These are phyloP conservation scores for Mortierella sp. DNA, from an alignment of 371 early-diverging fungal genomes.

Conservation along the genomic window DNA sequence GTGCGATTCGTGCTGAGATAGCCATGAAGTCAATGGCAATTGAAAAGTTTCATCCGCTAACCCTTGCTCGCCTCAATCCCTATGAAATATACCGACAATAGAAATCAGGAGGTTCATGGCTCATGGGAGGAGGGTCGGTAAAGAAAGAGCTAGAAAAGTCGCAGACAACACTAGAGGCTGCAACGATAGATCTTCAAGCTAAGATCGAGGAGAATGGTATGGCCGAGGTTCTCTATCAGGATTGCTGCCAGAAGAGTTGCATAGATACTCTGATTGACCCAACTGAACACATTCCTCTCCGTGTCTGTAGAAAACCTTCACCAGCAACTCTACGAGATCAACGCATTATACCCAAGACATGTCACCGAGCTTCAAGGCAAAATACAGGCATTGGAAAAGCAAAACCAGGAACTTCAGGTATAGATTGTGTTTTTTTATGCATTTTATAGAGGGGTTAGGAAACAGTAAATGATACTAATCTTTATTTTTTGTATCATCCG, in stretches of 20 bases:
- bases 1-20: not conserved
- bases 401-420: slow-evolving; percentile 66
- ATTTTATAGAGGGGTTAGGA: not conserved
- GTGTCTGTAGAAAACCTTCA: slow-evolving; percentile 62
- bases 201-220: slow-evolving; percentile 78
- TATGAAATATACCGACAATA: not conserved
- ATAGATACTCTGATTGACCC: not conserved
- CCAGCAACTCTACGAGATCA: slow-evolving; percentile 66
- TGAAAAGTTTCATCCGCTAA: not conserved
- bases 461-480: not conserved
- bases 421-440: not conserved
- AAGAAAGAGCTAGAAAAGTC: slow-evolving; percentile 76
- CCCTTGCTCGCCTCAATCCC: not conserved
- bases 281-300: not conserved
- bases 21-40: not conserved
- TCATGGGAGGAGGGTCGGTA: slow-evolving; percentile 68
- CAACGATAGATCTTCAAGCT: slow-evolving; percentile 65
- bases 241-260: not conserved
- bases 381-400: slow-evolving; percentile 70
- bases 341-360: slow-evolving; percentile 67
- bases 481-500: not conserved
- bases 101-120: slow-evolving; percentile 58
- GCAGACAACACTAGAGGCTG: slow-evolving; percentile 67
- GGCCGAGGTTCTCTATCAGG: not conserved
- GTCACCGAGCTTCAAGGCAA: slow-evolving; percentile 66